phyloP scores from a whole-genome alignment of 2,329 filamentous ascomycete species.

The Cordyceps farinosa region DNA sequence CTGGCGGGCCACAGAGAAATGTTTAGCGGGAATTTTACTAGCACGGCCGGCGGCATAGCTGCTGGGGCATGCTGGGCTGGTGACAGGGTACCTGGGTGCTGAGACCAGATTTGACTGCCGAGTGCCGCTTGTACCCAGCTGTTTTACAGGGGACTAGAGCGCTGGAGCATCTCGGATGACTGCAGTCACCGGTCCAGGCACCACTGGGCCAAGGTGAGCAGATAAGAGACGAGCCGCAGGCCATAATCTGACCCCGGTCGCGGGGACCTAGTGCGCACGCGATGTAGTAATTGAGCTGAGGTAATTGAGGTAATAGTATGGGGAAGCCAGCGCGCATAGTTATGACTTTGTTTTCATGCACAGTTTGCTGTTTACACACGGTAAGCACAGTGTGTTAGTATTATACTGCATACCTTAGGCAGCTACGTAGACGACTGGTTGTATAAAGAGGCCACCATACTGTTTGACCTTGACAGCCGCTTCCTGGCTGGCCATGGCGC shows the following conservation, averaged over 20 bases:
- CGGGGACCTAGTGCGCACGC: neutral
- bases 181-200: neutral
- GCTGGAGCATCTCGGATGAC: neutral
- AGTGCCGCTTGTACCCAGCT: no score
- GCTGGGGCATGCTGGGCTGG: neutral
- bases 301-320: conserved; percentile 5
- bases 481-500: neutral
- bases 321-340: neutral
- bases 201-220: no score
- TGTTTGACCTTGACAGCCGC: no score
- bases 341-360: neutral
- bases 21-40: conserved; percentile 7
- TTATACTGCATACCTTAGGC: no score
- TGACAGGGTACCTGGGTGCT: neutral
- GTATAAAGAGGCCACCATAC: no score
- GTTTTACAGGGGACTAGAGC: no score
- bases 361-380: neutral
- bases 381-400: neutral
- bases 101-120: neutral
- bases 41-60: neutral
- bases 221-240: neutral
- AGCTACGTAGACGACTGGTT: no score
- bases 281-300: neutral
- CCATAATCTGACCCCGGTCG: neutral
- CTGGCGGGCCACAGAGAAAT: conserved; percentile 5